Base-by-base conservation (phyloP, 164 flowering plant species). In the Nelumbo lutea region DNA sequence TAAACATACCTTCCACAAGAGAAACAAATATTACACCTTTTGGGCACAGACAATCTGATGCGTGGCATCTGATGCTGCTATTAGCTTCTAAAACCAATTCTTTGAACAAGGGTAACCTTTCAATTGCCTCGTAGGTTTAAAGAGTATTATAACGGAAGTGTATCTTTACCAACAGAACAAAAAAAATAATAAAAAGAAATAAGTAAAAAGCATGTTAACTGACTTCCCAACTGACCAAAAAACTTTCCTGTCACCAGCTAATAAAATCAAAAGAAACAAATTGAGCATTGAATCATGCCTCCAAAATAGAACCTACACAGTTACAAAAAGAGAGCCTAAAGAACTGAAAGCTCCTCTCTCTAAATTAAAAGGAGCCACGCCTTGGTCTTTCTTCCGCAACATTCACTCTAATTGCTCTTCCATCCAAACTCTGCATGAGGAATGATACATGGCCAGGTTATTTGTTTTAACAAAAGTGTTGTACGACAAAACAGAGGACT, bases 371-470 rank as follows among this genome's bases (percentile, higher is more conserved):
- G 58, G 72, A 76, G 62, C 68, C 56, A 50, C 81, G 83, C 67
- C 80, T 79, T 45, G 79, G 83, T 81, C 80, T 80, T 42, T 79
- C 80, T 77, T 83, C 90, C n/a, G 94, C 91, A 62, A 81, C 85
- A 66, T 80, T 87, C 58, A 86, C 97, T 72, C 85, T 82, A 68
- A 92, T 78, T 14, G 86, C 65, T 68, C 96, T 87, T 44, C 96
- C 97, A 42, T 84, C 90, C 86, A 92, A 67, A 73, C 68, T 80
- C 97, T 90, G 90, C 75, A 79, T 13, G 63, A 64, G 7, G 44
- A 59, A 45, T 41, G 47, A 15, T 38, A 68, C 2, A 44, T 42
- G 11, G 48, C 48, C 42, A 66, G 41, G 10, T 43, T 66, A 9
- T 43, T 15, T 42, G n/a, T 44, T 67, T 48, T n/a, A 2, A 40